These are phyloP conservation scores for Perilla frutescens DNA, from an alignment of 257 asterid genomes.

Conservation along the genomic window DNA sequence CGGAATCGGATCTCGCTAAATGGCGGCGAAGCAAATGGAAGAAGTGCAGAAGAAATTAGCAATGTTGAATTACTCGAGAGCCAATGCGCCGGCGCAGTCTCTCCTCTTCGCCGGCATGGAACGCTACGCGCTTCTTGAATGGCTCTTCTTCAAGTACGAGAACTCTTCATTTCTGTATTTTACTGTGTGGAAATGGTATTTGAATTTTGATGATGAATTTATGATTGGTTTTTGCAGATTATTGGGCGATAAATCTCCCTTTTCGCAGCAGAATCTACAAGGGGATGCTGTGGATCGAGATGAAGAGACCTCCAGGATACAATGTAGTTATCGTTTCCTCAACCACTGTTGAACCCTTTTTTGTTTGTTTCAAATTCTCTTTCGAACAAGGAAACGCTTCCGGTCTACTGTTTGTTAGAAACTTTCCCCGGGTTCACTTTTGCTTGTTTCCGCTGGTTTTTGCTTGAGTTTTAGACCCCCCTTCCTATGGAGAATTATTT, in stretches of 20 bases:
- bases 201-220: conserved; percentile 1
- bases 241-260: conserved; percentile 93
- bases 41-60: conserved; percentile 81
- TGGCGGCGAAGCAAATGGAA: conserved; percentile 96
- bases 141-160: conserved; percentile 92
- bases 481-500: neutral
- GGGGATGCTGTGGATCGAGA: conserved; percentile 95
- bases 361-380: neutral
- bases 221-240: conserved; percentile 54
- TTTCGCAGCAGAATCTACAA: conserved; percentile 92
- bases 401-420: too few relatives aligned
- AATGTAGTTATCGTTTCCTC: conserved; percentile 50
- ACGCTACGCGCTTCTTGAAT: conserved; percentile 96
- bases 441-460: too few relatives aligned
- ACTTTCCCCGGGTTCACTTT: too few relatives aligned
- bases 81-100: conserved; percentile 93
- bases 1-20: conserved; percentile 28
- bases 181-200: neutral
- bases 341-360: conserved; percentile 19
- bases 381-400: too few relatives aligned
- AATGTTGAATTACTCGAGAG: conserved; percentile 73
- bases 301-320: conserved; percentile 96
- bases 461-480: neutral
- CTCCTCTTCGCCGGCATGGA: conserved; percentile 99
- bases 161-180: neutral